Evolutionary conservation across 768 basidiomycete species (phyloP), one percentile per base, ranked within the genome.

Genomic region (Coprinopsis strossmayeri): DNA sequence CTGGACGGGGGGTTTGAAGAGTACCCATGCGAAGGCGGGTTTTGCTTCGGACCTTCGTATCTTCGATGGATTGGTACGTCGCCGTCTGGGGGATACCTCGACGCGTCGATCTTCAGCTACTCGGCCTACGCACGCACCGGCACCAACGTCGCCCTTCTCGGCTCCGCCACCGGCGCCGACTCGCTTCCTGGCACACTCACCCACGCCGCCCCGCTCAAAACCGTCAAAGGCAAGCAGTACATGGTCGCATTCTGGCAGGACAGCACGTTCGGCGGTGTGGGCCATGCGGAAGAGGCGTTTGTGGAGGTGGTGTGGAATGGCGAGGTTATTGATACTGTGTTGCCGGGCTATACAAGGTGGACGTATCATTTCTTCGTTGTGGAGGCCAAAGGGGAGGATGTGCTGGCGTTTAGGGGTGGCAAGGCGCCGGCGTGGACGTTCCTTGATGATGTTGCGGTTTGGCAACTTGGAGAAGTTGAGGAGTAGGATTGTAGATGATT

Each of bases 341-440:
- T 21, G 5, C 60, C 69, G 0, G 72, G 70, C 5, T 72, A 63
- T 54, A 46, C 53, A 25, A 49, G 55, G 20, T 74, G 66, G 61
- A 61, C 52, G 20, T 67, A 61, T 53, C 64, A 64, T 50, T 55
- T 65, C 37, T 61, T 64, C 34, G 28, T 43, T 0, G 72, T 69
- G 5, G 55, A 55, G 0, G 72, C 57, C 3, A 21, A 21, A 7
- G 69, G 70, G 18, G 62, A 54, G 17, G 70, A 71, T 49, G 49
- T 57, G 13, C 55, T 71, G 35, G 59, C 64, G 1, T 66, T 71
- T 58, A 59, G 57, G 26, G 73, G 73, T 18, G 72, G 72, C 1
- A 58, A 55, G 12, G 71, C 72, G 9, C 73, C 73, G 1, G 67
- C 70, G 5, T 75, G 69, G 69, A 63, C 65, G 12, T 75, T 73